Evolutionary conservation across 225 moss, liverwort and hornwort genomes (phyloP).

Genomic region (Marchantia paleacea): DNA sequence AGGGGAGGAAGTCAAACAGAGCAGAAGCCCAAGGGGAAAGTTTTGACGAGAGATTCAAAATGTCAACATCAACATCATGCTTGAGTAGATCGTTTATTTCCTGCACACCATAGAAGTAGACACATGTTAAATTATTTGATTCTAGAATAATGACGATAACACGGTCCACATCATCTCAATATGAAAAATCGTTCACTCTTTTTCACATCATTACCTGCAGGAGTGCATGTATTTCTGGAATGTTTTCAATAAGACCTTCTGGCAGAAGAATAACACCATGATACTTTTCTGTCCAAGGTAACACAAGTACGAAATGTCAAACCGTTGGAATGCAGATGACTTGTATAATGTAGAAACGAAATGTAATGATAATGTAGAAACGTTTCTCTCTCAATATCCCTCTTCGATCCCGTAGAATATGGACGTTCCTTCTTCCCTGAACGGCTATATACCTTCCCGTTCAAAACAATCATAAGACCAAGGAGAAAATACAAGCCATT

Average conservation of each 20-base stretch:
- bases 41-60: conserved; percentile 57
- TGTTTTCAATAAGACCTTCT: conserved; percentile 97
- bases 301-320: neutral
- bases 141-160: neutral
- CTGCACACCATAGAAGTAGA: conserved; percentile 28
- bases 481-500: neutral
- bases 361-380: neutral
- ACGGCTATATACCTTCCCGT: too few relatives aligned
- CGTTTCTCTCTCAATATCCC: too few relatives aligned
- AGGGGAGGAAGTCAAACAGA: conserved; percentile 85
- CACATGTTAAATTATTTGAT: neutral
- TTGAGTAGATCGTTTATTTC: conserved; percentile 83
- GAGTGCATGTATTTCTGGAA: conserved; percentile 92
- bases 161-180: neutral
- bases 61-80: conserved; percentile 55
- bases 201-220: conserved; percentile 56
- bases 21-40: conserved; percentile 96
- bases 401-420: too few relatives aligned
- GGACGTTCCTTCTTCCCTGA: neutral
- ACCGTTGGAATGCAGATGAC: neutral
- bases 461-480: neutral
- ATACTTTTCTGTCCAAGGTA: conserved; percentile 55
- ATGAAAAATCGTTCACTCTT: neutral
- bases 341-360: neutral
- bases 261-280: conserved; percentile 95